Percentiles rank a stretch among this genome's conserved stretches.
These are phyloP conservation scores for Singerocomus inundabilis DNA, from an alignment of 1,284 basidiomycete genomes.

Conservation along the genomic window DNA sequence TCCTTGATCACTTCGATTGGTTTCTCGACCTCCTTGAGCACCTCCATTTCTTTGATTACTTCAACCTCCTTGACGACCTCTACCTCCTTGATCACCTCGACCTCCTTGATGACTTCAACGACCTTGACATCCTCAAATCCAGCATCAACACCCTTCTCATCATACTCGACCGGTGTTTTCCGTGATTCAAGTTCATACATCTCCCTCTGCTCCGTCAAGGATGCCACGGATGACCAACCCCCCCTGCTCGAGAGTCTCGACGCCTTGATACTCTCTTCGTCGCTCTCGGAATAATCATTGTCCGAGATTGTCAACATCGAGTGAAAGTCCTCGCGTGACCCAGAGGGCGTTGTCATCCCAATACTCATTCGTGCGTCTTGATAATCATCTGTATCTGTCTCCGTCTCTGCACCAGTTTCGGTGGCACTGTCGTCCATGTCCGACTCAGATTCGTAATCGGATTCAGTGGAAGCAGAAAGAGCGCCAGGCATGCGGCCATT, in stretches of 20 bases:
- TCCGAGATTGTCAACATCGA: conserved; percentile 72
- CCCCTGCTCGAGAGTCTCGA: conserved; percentile 45
- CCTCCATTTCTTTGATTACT: conserved; percentile 27
- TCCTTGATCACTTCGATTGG: conserved; percentile 28
- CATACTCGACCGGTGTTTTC: conserved; percentile 33
- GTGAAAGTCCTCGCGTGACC: conserved; percentile 69
- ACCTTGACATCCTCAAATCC: conserved; percentile 33
- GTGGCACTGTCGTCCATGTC: conserved; percentile 51
- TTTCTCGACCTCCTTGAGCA: conserved; percentile 33
- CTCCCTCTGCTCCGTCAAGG: conserved; percentile 15
- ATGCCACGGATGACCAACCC: conserved; percentile 31
- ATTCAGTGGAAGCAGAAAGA: conserved; percentile 25
- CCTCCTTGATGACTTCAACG: conserved; percentile 31
- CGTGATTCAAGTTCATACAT: conserved; percentile 8
- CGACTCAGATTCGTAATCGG: conserved; percentile 38
- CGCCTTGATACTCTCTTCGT: conserved; percentile 67
- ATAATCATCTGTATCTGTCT: conserved; percentile 76
- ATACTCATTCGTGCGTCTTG: conserved; percentile 80
- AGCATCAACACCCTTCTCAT: conserved; percentile 39
- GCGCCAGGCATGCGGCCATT: conserved; percentile 33
- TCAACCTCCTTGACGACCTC: conserved; percentile 51
- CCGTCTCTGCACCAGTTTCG: conserved; percentile 64
- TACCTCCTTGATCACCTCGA: conserved; percentile 26
- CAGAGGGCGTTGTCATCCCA: conserved; percentile 58
- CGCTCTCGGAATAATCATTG: conserved; percentile 57